Evolutionary conservation across 495 filamentous ascomycete genomes (phyloP).

Genomic region (Penicillium coprophilum): DNA sequence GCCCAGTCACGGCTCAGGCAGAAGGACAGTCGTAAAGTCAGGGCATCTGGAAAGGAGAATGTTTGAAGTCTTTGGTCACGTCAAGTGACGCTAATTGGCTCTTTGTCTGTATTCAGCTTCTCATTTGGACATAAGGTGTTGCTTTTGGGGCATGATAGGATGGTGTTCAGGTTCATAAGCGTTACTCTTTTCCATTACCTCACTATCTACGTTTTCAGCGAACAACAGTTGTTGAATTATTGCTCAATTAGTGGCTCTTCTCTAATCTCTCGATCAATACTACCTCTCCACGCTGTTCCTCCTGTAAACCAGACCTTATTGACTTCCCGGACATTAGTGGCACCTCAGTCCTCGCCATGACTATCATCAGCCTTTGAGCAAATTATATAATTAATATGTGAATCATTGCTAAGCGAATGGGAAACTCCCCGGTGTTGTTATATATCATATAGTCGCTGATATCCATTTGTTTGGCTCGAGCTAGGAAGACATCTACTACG

Average conservation of each 20-base stretch:
- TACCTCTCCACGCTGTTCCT: background rate
- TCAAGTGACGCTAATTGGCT: background rate
- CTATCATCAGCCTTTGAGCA: too few species aligned
- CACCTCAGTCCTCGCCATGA: too few species aligned
- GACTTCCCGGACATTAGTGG: background rate
- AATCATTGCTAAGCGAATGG: too few species aligned
- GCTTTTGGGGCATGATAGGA: background rate
- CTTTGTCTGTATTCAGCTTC: constrained; percentile 1
- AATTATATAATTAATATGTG: too few species aligned
- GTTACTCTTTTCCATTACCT: background rate
- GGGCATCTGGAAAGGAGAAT: constrained; percentile 36
- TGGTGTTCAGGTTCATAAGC: constrained; percentile 3
- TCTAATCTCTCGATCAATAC: background rate
- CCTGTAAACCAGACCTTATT: background rate
- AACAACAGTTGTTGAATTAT: background rate
- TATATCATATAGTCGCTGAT: too few species aligned
- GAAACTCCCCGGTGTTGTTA: too few species aligned
- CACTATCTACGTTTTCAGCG: constrained; percentile 4
- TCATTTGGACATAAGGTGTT: constrained; percentile 6
- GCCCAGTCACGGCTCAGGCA: constrained; percentile 63
- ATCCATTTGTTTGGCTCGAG: too few species aligned
- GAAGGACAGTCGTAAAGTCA: constrained; percentile 40
- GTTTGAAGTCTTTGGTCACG: background rate
- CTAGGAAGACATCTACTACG: too few species aligned
- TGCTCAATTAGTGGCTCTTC: background rate